phyloP scores from a whole-genome alignment of 768 basidiomycete species.

The Dendrothele bispora region DNA sequence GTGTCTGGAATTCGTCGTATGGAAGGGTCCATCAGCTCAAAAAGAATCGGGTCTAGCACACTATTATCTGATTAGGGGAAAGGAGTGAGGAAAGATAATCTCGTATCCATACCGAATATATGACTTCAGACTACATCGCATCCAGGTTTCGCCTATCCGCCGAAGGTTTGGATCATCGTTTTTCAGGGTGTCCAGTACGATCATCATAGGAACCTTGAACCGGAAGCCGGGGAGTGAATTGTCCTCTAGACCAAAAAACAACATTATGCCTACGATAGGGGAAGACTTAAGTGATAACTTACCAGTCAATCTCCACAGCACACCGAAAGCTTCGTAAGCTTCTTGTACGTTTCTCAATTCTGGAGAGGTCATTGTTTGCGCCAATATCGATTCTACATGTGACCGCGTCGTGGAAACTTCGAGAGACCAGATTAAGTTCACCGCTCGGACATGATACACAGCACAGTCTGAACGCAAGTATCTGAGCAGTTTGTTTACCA shows the following conservation, averaged over 20 bases:
- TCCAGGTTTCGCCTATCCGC: slow-evolving; percentile 92
- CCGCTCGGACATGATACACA: slow-evolving; percentile 79
- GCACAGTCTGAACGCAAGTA: slow-evolving; percentile 70
- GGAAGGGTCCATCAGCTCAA: slow-evolving; percentile 70
- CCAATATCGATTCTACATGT: slow-evolving; percentile 79
- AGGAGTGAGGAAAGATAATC: not conserved
- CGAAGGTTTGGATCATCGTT: slow-evolving; percentile 72
- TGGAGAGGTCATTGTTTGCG: slow-evolving; percentile 64
- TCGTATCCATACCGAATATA: slow-evolving; percentile 69
- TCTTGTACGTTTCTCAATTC: slow-evolving; percentile 47
- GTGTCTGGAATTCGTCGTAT: slow-evolving; percentile 52
- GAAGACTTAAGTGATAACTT: slow-evolving; percentile 14
- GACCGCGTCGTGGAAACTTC: slow-evolving; percentile 54
- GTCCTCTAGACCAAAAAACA: slow-evolving; percentile 60
- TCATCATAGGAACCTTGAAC: slow-evolving; percentile 85
- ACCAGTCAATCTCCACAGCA: slow-evolving; percentile 91
- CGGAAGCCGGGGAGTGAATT: slow-evolving; percentile 75
- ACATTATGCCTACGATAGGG: slow-evolving; percentile 5
- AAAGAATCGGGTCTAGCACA: slow-evolving; percentile 86
- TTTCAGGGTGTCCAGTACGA: slow-evolving; percentile 80
- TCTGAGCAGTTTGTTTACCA: slow-evolving; percentile 67
- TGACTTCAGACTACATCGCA: slow-evolving; percentile 90
- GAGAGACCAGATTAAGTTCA: slow-evolving; percentile 80
- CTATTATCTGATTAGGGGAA: slow-evolving; percentile 36
- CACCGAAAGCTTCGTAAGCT: slow-evolving; percentile 86